These are phyloP conservation scores for Penicillium freii DNA, from an alignment of 2,329 filamentous ascomycete species.

Conservation along the genomic window DNA sequence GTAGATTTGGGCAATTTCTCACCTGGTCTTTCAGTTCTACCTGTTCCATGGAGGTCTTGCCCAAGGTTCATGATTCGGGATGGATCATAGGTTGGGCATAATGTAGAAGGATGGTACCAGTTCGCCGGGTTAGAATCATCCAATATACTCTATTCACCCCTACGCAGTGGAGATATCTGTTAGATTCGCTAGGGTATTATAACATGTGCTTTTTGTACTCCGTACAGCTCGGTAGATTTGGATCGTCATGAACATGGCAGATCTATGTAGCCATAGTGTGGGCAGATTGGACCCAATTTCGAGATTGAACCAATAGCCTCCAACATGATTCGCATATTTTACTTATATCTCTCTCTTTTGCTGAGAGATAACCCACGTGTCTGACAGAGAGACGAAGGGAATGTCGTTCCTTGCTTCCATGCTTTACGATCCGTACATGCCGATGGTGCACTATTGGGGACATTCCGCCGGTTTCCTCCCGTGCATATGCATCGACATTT, in stretches of 20 bases:
- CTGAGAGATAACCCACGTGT: conserved; percentile 15
- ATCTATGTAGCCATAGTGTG: background rate
- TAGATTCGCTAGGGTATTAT: background rate
- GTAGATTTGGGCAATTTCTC: background rate
- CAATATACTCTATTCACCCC: background rate
- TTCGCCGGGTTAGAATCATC: background rate
- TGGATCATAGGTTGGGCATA: background rate
- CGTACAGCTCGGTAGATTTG: background rate
- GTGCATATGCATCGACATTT: conserved; percentile 3
- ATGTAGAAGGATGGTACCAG: background rate
- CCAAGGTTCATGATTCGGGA: background rate
- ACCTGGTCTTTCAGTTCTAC: background rate
- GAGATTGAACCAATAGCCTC: background rate
- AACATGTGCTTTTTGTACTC: background rate
- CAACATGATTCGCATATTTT: conserved; percentile 3
- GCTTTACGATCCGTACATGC: conserved; percentile 6
- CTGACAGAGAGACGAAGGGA: conserved; percentile 13
- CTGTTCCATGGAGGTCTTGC: background rate
- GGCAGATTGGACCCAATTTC: background rate
- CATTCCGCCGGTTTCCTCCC: conserved; percentile 5
- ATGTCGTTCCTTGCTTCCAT: conserved; percentile 16
- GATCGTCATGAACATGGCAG: background rate
- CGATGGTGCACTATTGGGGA: conserved; percentile 6
- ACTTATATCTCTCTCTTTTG: background rate
- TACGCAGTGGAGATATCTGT: background rate